Conservation (phyloP, 305 asterid genomes). For the Plantago lanceolata region DNA sequence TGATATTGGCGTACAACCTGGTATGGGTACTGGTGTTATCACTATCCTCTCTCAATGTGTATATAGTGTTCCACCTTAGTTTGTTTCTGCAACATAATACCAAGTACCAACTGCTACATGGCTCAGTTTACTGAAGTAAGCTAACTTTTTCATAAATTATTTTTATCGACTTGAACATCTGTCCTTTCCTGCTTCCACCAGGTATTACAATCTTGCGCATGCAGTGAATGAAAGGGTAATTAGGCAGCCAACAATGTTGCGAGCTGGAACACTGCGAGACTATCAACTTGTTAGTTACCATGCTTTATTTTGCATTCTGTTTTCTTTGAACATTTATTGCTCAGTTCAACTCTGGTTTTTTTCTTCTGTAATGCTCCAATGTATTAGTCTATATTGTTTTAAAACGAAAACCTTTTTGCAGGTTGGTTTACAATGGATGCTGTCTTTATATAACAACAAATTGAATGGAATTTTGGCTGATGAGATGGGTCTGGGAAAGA, state of each 20-base stretch:
- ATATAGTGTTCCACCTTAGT: conserved; percentile 17
- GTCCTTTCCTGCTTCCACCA: conserved; percentile 27
- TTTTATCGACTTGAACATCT: conserved; percentile 11
- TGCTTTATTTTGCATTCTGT: conserved; percentile 20
- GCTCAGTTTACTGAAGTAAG: conserved; percentile 12
- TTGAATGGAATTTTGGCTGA: conserved; percentile 98
- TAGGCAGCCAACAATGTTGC: conserved; percentile 96
- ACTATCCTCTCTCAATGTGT: conserved; percentile 13
- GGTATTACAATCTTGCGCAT: conserved; percentile 98
- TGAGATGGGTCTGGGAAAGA: conserved; percentile 99
- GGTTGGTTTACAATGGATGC: conserved; percentile 99
- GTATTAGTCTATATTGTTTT: conserved; percentile 16
- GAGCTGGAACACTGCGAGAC: conserved; percentile 91
- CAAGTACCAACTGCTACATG: conserved; percentile 12
- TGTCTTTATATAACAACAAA: conserved; percentile 93
- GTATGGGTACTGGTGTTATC: conserved; percentile 5
- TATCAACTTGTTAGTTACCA: conserved; percentile 82
- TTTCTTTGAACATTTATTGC: conserved; percentile 18
- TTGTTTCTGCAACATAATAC: conserved; percentile 18
- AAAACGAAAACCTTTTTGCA: conserved; percentile 35
- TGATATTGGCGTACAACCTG: not conserved
- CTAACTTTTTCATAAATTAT: conserved; percentile 13
- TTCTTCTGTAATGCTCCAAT: conserved; percentile 17
- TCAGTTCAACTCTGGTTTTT: conserved; percentile 20
- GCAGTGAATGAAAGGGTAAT: conserved; percentile 92